Percentiles rank a stretch among this genome's conserved stretches.
phyloP scores from a whole-genome alignment of 2,329 filamentous ascomycete species.

The Cladophialophora psammophila region DNA sequence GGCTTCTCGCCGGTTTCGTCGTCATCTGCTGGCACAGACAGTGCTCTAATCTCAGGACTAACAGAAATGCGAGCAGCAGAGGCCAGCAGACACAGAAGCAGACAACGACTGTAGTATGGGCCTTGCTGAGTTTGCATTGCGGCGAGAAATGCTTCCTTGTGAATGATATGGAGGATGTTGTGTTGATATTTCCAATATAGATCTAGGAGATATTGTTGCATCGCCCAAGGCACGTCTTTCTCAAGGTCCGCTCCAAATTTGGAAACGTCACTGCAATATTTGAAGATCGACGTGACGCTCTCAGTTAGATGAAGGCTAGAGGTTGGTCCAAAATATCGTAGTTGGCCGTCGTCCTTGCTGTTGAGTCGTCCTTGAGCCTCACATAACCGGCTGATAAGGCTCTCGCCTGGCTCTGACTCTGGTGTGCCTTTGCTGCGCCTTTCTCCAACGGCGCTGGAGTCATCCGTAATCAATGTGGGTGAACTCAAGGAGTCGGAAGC shows the following conservation, averaged over 20 bases:
- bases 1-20: slow-evolving; percentile 11
- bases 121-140: slow-evolving; percentile 15
- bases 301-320: slow-evolving; percentile 26
- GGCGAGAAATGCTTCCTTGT: slow-evolving; percentile 29
- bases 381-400: slow-evolving; percentile 20
- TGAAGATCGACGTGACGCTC: slow-evolving; percentile 17
- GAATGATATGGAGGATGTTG: slow-evolving; percentile 20
- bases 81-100: slow-evolving; percentile 29
- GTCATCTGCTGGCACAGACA: slow-evolving; percentile 16
- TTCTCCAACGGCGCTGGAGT: slow-evolving; percentile 4
- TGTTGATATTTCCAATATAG: slow-evolving; percentile 31
- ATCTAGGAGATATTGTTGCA: slow-evolving; percentile 27
- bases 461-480: slow-evolving; percentile 8
- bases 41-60: slow-evolving; percentile 17
- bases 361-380: slow-evolving; percentile 17
- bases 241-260: slow-evolving; percentile 20
- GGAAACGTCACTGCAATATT: slow-evolving; percentile 22
- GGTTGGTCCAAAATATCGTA: slow-evolving; percentile 25
- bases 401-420: slow-evolving; percentile 13
- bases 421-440: slow-evolving; percentile 10
- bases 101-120: slow-evolving; percentile 27
- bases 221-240: slow-evolving; percentile 24
- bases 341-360: slow-evolving; percentile 17
- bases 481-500: slow-evolving; percentile 7
- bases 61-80: slow-evolving; percentile 22